Evolutionary conservation across 495 filamentous ascomycete species (phyloP).

Genomic region (Penicillium manginii): DNA sequence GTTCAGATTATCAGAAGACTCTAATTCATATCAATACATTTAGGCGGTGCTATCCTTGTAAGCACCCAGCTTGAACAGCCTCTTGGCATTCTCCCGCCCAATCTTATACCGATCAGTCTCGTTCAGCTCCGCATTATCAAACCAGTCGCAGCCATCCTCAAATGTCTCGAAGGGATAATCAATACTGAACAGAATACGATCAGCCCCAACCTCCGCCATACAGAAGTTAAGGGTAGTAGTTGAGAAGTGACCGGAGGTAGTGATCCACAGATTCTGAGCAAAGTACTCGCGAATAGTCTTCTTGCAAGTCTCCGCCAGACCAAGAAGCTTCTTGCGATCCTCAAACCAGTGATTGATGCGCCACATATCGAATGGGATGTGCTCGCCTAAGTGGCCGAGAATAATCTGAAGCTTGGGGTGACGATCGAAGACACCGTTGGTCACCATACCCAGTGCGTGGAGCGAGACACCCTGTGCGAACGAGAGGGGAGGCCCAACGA

Average conservation of each 20-base stretch:
- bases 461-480: conserved; percentile 55
- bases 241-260: conserved; percentile 64
- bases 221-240: conserved; percentile 56
- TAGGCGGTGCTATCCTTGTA: conserved; percentile 46
- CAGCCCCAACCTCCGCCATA: conserved; percentile 46
- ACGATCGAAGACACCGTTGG: conserved; percentile 55
- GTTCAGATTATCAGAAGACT: too few relatives aligned
- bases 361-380: conserved; percentile 66
- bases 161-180: conserved; percentile 59
- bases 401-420: conserved; percentile 62
- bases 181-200: conserved; percentile 54
- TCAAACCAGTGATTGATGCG: conserved; percentile 63
- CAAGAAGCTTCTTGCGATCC: conserved; percentile 49
- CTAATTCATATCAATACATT: conserved; percentile 5
- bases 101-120: conserved; percentile 50
- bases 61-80: conserved; percentile 51
- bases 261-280: conserved; percentile 65
- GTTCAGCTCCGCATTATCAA: conserved; percentile 52
- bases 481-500: conserved; percentile 47
- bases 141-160: conserved; percentile 58
- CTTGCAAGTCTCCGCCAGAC: conserved; percentile 47
- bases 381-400: conserved; percentile 69
- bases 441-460: conserved; percentile 56
- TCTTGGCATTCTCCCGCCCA: conserved; percentile 58
- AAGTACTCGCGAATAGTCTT: conserved; percentile 62